phyloP scores from a whole-genome alignment of 257 asterid genomes.

The Solanum chmielewskii region DNA sequence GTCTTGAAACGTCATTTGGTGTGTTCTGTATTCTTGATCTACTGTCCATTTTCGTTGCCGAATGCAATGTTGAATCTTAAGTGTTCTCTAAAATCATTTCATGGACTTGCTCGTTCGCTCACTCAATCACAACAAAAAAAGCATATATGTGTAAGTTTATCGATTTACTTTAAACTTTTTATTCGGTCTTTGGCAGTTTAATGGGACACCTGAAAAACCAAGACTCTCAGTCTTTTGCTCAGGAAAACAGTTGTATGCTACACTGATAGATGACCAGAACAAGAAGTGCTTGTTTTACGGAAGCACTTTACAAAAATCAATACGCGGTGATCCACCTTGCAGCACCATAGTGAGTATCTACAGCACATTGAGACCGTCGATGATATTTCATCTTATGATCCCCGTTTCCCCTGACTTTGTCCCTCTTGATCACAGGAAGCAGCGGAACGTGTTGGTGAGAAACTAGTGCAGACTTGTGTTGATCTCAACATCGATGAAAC shows the following conservation, averaged over 20 bases:
- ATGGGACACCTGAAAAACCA: conserved; percentile 62
- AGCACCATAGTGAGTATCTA: conserved; percentile 41
- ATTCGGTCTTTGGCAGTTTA: conserved; percentile 30
- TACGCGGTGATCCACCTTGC: conserved; percentile 46
- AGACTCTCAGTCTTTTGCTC: conserved; percentile 93
- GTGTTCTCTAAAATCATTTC: background rate
- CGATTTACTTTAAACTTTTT: background rate
- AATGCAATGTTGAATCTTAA: background rate
- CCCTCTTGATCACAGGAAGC: conserved; percentile 48
- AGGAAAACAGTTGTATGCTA: conserved; percentile 68
- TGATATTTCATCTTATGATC: too few species aligned
- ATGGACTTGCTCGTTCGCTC: background rate
- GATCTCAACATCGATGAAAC: conserved; percentile 63
- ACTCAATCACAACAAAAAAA: background rate
- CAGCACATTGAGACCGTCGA: background rate
- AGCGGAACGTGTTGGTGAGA: conserved; percentile 69
- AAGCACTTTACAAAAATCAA: conserved; percentile 67
- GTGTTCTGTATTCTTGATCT: background rate
- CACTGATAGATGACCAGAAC: conserved; percentile 66
- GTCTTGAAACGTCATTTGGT: background rate
- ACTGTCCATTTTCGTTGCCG: background rate
- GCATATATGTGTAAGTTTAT: background rate
- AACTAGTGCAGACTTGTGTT: conserved; percentile 62
- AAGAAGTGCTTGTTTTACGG: conserved; percentile 68
- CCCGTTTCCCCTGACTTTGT: too few species aligned